Base-by-base conservation (phyloP, 768 basidiomycete genomes). In the Tylopilus rubrobrunneus region DNA sequence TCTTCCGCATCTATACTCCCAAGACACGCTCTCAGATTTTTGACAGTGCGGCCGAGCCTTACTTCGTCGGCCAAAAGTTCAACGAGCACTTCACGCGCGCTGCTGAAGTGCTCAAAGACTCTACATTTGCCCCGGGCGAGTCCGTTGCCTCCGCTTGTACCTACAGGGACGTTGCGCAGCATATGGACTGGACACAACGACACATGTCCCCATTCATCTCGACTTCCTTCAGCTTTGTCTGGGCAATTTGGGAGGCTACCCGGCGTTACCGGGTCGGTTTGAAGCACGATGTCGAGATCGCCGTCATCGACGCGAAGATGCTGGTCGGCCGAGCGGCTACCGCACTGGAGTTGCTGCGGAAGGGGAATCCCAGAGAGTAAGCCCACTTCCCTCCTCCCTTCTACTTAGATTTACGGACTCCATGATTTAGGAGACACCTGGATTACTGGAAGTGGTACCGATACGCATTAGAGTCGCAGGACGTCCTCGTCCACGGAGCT, bases 241-340 rank as follows among this genome's bases (percentile, higher is more conserved):
- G 89, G 89, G 83, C 87, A 8, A 76, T 90, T 36, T 91, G 87
- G 87, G 89, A 91, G 65, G 89, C 87, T 5, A 76, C 86, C 21
- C 75, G 86, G 52, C 81, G 89, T n/a, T 88, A 87, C 63, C 81
- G 84, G 60, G 71, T 76, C 36, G 83, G 83, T 37, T 71, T 89
- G 49, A 90, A 91, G 67, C 86, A 88, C 56, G 82, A 87, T 52
- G 72, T 91, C 28, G 79, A 90, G 66, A 88, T 91, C 56, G 88
- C 89, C 14, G 74, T 91, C 52, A 89, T 91, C 62, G 87, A 90
- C 72, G 81, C 86, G 3, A 72, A 71, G 45, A 78, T 81, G 48
- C 69, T 91, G 29, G 69, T 76, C 14, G 78, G 76, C 36, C 75
- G 78, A 56, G 81, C 84, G 28, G 76, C 81, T 9, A 89, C 88